These are phyloP conservation scores for Heritiera fomes DNA, from an alignment of 345 rosid species.

Conservation along the genomic window DNA sequence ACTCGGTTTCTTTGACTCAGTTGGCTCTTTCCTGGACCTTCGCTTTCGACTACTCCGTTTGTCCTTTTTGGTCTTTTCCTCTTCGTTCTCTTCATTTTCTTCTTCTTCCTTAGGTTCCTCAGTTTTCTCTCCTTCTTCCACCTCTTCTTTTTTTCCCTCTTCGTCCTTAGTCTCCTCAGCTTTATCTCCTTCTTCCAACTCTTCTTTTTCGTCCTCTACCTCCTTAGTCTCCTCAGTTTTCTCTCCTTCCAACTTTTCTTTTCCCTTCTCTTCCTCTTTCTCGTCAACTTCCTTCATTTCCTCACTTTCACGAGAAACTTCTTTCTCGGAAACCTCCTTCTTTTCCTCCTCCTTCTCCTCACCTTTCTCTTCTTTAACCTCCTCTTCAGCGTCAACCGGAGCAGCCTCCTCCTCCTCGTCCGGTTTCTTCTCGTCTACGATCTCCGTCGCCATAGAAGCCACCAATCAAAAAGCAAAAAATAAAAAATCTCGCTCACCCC, in stretches of 20 bases:
- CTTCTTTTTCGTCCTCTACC: not conserved
- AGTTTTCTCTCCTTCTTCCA: conserved; percentile 17
- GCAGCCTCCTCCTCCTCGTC: conserved; percentile 34
- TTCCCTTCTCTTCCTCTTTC: not conserved
- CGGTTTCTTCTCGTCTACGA: conserved; percentile 61
- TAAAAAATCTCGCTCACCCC: not conserved
- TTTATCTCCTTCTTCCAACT: conserved; percentile 18
- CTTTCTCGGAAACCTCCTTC: conserved; percentile 27
- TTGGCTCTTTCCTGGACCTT: conserved; percentile 31
- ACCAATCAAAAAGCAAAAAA: not conserved
- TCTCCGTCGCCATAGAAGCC: conserved; percentile 57
- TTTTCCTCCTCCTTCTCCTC: conserved; percentile 27
- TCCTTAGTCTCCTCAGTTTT: conserved; percentile 6
- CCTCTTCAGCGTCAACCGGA: conserved; percentile 34
- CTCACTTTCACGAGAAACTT: not conserved
- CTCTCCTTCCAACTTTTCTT: not conserved
- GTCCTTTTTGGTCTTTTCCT: conserved; percentile 1
- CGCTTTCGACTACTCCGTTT: conserved; percentile 30
- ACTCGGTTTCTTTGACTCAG: conserved; percentile 12
- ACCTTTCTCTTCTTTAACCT: conserved; percentile 23
- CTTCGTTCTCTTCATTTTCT: conserved; percentile 17
- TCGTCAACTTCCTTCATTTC: conserved; percentile 6
- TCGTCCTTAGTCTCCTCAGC: conserved; percentile 5
- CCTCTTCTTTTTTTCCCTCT: not conserved
- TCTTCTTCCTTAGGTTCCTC: conserved; percentile 20